Evolutionary conservation across 768 basidiomycete species (phyloP).

Genomic region (Boletus pseudopeckii): DNA sequence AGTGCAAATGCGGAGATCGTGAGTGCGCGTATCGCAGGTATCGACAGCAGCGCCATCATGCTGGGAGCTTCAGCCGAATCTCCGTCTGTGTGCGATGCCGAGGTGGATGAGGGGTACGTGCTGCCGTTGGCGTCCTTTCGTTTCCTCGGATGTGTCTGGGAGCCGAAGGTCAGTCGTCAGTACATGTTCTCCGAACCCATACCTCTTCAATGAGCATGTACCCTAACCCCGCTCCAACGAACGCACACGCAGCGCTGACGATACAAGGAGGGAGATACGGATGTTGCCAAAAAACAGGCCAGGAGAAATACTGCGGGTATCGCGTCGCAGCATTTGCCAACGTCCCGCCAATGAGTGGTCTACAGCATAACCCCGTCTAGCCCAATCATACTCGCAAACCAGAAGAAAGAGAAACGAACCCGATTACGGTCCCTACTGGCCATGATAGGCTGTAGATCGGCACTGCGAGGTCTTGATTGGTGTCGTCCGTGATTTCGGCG

Average conservation of each 20-base stretch:
- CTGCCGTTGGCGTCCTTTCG: neutral
- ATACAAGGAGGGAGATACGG: constrained; percentile 20
- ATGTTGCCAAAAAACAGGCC: constrained; percentile 10
- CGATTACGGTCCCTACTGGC: constrained; percentile 54
- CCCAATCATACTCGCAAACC: neutral
- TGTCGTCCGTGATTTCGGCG: constrained; percentile 59
- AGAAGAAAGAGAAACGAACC: constrained; percentile 31
- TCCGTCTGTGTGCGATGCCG: neutral
- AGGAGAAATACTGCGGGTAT: constrained; percentile 13
- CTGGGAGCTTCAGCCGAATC: constrained; percentile 17
- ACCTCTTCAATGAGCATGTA: constrained; percentile 24
- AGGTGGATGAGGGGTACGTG: neutral
- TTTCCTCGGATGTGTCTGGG: constrained; percentile 19
- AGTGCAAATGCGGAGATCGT: constrained; percentile 50
- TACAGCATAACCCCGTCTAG: neutral
- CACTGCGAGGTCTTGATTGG: constrained; percentile 57
- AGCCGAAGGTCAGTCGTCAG: neutral
- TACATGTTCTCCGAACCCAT: neutral
- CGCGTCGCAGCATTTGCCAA: constrained; percentile 15
- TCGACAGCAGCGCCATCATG: constrained; percentile 39
- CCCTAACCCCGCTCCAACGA: constrained; percentile 9
- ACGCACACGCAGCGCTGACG: constrained; percentile 5
- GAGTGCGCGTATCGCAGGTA: constrained; percentile 50
- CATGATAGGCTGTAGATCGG: constrained; percentile 57
- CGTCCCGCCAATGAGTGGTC: constrained; percentile 24